Percentiles rank a stretch among this genome's conserved stretches.
phyloP scores from a whole-genome alignment of 371 early-diverging fungal species.

The Dinochytrium kinnereticum region DNA sequence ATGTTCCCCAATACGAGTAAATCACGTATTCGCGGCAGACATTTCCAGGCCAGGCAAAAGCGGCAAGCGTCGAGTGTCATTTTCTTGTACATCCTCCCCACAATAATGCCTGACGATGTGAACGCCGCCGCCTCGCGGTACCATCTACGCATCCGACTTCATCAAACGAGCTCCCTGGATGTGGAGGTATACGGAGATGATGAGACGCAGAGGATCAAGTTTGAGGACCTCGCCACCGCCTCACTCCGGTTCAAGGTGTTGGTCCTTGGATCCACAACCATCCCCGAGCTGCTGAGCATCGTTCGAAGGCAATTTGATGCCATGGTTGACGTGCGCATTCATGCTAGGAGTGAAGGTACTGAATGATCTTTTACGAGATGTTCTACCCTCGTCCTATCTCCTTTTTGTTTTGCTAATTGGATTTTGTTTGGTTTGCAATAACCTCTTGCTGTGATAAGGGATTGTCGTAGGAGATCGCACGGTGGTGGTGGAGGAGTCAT shows the following conservation, averaged over 20 bases:
- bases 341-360: background rate
- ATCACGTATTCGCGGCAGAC: too few species aligned
- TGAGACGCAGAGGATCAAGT: background rate
- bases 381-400: too few species aligned
- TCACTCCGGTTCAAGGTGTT: background rate
- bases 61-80: too few species aligned
- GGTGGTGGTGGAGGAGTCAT: background rate
- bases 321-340: background rate
- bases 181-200: background rate
- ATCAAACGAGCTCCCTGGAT: background rate
- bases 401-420: too few species aligned
- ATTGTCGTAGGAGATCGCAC: background rate
- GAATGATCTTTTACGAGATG: too few species aligned
- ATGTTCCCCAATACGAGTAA: too few species aligned
- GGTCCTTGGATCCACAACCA: background rate
- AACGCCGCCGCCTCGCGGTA: too few species aligned
- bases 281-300: background rate
- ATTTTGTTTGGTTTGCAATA: too few species aligned
- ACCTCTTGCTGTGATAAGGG: too few species aligned
- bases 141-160: conserved; percentile 8
- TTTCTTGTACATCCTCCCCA: too few species aligned
- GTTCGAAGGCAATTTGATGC: background rate
- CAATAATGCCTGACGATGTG: too few species aligned
- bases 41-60: too few species aligned
- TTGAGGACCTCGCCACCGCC: background rate